Conservation (phyloP, 768 basidiomycete species). For the Leucocoprinus birnbaumii region DNA sequence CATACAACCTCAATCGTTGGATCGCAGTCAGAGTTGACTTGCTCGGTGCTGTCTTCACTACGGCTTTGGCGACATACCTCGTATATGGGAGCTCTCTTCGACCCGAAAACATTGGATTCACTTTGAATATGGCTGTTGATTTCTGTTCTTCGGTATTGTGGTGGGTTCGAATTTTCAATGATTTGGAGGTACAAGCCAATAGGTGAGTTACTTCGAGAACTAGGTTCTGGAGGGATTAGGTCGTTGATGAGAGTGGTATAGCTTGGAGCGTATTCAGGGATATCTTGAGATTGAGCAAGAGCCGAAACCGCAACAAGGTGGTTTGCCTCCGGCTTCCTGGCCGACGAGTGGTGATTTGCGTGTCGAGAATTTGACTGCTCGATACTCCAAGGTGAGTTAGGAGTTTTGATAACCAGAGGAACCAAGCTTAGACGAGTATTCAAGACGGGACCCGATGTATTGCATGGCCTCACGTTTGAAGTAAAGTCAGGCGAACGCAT, state of each 20-base stretch:
- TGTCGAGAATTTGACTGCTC: constrained; percentile 49
- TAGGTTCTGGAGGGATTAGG: neutral
- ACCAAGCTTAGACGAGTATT: neutral
- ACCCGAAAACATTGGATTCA: constrained; percentile 48
- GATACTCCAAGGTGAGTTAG: constrained; percentile 35
- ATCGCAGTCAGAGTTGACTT: constrained; percentile 52
- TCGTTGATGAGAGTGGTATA: neutral
- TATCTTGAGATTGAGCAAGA: constrained; percentile 18
- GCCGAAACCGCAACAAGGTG: constrained; percentile 10
- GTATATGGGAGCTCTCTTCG: constrained; percentile 32
- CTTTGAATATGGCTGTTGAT: constrained; percentile 55
- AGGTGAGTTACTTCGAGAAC: constrained; percentile 27
- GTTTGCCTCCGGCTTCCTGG: constrained; percentile 54
- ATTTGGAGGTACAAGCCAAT: constrained; percentile 44
- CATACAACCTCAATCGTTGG: constrained; percentile 53
- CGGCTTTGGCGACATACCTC: constrained; percentile 54
- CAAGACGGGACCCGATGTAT: constrained; percentile 38
- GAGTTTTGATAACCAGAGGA: neutral
- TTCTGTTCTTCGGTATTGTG: constrained; percentile 59
- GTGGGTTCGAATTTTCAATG: constrained; percentile 41
- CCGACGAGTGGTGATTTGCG: constrained; percentile 49
- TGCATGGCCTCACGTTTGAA: constrained; percentile 47
- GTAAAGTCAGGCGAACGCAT: constrained; percentile 57
- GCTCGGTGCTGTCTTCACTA: constrained; percentile 54
- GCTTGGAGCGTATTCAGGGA: constrained; percentile 17